Conservation (phyloP, 2,329 filamentous ascomycete species). For the Ophiostoma sp. region DNA sequence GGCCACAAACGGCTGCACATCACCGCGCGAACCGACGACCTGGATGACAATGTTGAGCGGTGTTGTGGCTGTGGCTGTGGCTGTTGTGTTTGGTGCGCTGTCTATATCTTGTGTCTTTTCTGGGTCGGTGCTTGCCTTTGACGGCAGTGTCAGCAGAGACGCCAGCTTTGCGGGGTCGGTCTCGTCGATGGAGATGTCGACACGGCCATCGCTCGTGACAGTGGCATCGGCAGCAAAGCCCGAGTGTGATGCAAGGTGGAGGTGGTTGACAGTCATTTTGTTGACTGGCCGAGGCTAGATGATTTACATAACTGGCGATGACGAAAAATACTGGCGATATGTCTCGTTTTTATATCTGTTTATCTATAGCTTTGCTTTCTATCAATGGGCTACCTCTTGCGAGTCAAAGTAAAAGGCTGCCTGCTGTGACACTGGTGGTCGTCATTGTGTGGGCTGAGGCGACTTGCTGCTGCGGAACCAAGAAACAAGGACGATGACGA, state of each 20-base stretch:
- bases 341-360: too few relatives aligned
- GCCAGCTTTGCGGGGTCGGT: constrained; percentile 56
- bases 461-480: not conserved
- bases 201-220: constrained; percentile 63
- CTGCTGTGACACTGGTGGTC: not conserved
- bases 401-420: not conserved
- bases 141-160: constrained; percentile 46
- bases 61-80: constrained; percentile 40
- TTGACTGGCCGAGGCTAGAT: not conserved
- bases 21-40: constrained; percentile 67
- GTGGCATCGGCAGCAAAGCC: constrained; percentile 58
- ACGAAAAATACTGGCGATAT: not conserved
- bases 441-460: not conserved
- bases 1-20: constrained; percentile 71
- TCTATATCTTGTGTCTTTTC: not conserved
- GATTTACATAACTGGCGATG: not conserved
- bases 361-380: not conserved
- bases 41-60: constrained; percentile 67
- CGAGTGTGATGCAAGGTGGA: constrained; percentile 53
- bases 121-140: not conserved
- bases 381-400: not conserved
- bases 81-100: not conserved
- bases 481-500: constrained; percentile 7
- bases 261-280: constrained; percentile 38
- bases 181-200: constrained; percentile 75